Evolutionary conservation across 2,329 filamentous ascomycete genomes (phyloP), one percentile per base, ranked within the genome.

Genomic region (Aspergillus ochraceus): DNA sequence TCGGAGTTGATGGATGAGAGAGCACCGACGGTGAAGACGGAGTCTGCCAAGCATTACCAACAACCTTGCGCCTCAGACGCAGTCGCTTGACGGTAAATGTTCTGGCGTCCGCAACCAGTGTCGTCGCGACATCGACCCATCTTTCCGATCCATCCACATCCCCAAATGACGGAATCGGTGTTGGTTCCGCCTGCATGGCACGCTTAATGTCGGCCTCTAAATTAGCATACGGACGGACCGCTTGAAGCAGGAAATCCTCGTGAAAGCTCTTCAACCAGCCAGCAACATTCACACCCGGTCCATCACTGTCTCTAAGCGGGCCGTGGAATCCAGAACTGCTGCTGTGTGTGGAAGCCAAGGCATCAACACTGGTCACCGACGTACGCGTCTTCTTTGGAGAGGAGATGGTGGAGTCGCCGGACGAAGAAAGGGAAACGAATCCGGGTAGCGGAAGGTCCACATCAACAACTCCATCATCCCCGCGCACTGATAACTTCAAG

Each of bases 401-500:
- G 63, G 71, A 77, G 73, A 70, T 73, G 60, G 63, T 74, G 1
- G 78, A 80, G 55, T 70, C 82, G 70, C 68, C 80, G 57, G 66
- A 84, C 52, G 68, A 83, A 65, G 65, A 79, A 46, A 78, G 76
- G 63, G 71, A 80, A 57, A 79, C 77, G 74, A 81, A 81, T 10
- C 81, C 83, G 46, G 83, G 81, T 20, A 86, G 72, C 2, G 83
- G 81, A 50, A 86, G 79, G 59, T 86, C 83, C 53, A 87, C 83
- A 65, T 87, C 84, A 30, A 87, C 82, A n/a, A 86, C 80, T 1
- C 84, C 84, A 64, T 87, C 84, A 29, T 82, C 80, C 50, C 82
- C 79, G 47, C 83, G 82, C n/a, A 85, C 81, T 0, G 81, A 84
- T 20, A 85, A 67, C 64, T 83, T 84, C 55, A 85, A 65, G 9